Conservation (phyloP, 257 asterid species). For the Thymus quinquecostatus region DNA sequence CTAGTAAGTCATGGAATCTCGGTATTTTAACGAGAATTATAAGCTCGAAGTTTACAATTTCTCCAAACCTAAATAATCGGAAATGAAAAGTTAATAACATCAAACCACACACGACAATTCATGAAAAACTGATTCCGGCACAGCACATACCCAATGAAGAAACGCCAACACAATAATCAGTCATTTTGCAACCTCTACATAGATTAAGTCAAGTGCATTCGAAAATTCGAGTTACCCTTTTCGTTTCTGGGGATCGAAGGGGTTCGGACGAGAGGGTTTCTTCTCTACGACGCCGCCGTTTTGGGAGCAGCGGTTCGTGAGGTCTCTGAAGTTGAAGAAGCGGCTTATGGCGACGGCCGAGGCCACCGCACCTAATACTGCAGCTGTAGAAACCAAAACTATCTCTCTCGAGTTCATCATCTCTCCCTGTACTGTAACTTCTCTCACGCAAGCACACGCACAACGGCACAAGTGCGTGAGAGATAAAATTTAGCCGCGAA, state of each 20-base stretch:
- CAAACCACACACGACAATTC: not conserved
- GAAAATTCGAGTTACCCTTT: slow-evolving; percentile 55
- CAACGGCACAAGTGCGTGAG: slow-evolving; percentile 25
- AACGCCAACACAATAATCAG: not conserved
- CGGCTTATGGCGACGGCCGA: slow-evolving; percentile 53
- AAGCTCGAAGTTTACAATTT: not conserved
- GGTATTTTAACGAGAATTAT: not conserved
- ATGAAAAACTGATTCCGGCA: not conserved
- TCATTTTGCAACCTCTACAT: not conserved
- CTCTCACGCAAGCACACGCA: slow-evolving; percentile 21
- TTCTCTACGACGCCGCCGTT: slow-evolving; percentile 36
- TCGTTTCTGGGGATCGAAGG: slow-evolving; percentile 76
- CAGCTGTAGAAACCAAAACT: slow-evolving; percentile 60
- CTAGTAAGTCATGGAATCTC: not conserved
- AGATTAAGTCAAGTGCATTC: not conserved
- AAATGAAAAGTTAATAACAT: slow-evolving; percentile 4
- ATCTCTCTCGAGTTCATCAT: slow-evolving; percentile 69
- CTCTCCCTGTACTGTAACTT: not conserved
- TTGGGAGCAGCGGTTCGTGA: slow-evolving; percentile 37
- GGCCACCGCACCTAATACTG: slow-evolving; percentile 61
- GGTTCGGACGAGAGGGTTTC: slow-evolving; percentile 49
- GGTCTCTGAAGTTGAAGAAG: slow-evolving; percentile 39
- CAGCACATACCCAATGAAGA: not conserved
- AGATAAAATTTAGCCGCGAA: slow-evolving; percentile 35
- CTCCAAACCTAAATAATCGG: not conserved